Percentiles rank a stretch among this genome's conserved stretches.
These are phyloP conservation scores for Phaeotremella fagi DNA, from an alignment of 768 basidiomycete genomes.

Conservation along the genomic window DNA sequence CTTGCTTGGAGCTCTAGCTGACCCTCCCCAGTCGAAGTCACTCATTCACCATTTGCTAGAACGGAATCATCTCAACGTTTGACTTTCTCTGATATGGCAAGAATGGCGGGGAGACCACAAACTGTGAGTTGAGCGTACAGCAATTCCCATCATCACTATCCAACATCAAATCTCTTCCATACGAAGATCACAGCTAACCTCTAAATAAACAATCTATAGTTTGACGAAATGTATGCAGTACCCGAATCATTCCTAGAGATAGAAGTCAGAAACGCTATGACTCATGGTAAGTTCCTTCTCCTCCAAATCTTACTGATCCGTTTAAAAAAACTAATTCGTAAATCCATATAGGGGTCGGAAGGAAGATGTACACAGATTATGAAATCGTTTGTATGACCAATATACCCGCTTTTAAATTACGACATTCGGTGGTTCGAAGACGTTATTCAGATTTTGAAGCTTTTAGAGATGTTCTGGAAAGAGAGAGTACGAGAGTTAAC, in stretches of 20 bases:
- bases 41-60: conserved; percentile 47
- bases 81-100: conserved; percentile 44
- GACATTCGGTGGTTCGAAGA: conserved; percentile 80
- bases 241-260: conserved; percentile 97
- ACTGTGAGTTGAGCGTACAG: no score
- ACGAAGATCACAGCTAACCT: no score
- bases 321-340: not conserved
- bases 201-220: conserved; percentile 27
- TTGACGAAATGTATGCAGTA: conserved; percentile 97
- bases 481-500: conserved; percentile 94
- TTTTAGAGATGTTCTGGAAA: conserved; percentile 95
- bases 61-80: conserved; percentile 39
- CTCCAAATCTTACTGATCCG: not conserved
- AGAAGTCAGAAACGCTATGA: conserved; percentile 93
- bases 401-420: conserved; percentile 96
- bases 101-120: conserved; percentile 43
- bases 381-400: conserved; percentile 99
- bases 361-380: conserved; percentile 99
- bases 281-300: conserved; percentile 64
- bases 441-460: conserved; percentile 93
- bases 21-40: conserved; percentile 35
- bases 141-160: no score
- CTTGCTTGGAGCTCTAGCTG: not conserved
- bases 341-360: conserved; percentile 70
- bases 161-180: no score